Evolutionary conservation across 768 basidiomycete genomes (phyloP).

Genomic region (Heimioporus sp.): DNA sequence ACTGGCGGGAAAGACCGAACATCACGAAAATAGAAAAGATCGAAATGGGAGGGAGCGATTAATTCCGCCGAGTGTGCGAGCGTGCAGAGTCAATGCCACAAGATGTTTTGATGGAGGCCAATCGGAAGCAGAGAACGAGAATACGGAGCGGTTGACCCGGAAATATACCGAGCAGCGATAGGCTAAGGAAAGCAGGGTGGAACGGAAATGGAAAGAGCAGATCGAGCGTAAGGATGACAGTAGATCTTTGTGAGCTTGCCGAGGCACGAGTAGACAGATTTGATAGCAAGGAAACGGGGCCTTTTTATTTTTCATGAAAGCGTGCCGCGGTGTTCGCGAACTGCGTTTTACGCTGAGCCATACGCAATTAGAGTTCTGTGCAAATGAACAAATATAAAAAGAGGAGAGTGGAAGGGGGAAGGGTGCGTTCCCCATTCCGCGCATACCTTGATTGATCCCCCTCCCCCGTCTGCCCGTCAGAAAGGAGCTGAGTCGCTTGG

Average conservation of each 20-base stretch:
- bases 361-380: slow-evolving; percentile 31
- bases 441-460: neutral
- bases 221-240: slow-evolving; percentile 13
- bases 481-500: neutral
- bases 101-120: slow-evolving; percentile 38
- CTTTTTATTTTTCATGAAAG: slow-evolving; percentile 28
- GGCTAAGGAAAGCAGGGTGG: slow-evolving; percentile 31
- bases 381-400: slow-evolving; percentile 30
- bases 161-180: slow-evolving; percentile 42
- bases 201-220: slow-evolving; percentile 32
- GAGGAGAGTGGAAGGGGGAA: slow-evolving; percentile 2
- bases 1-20: slow-evolving; percentile 28
- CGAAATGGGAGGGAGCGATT: slow-evolving; percentile 35
- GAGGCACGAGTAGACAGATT: slow-evolving; percentile 23
- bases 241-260: slow-evolving; percentile 25
- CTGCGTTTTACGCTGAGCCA: slow-evolving; percentile 15
- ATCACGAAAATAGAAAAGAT: slow-evolving; percentile 36
- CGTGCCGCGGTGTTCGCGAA: slow-evolving; percentile 30
- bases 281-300: slow-evolving; percentile 30
- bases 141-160: slow-evolving; percentile 46
- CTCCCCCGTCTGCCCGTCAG: neutral
- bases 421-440: slow-evolving; percentile 13
- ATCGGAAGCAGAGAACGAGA: slow-evolving; percentile 44
- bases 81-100: slow-evolving; percentile 33
- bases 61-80: slow-evolving; percentile 34